Base-by-base conservation (phyloP, 2,329 filamentous ascomycete species). In the Ilyonectria robusta region DNA sequence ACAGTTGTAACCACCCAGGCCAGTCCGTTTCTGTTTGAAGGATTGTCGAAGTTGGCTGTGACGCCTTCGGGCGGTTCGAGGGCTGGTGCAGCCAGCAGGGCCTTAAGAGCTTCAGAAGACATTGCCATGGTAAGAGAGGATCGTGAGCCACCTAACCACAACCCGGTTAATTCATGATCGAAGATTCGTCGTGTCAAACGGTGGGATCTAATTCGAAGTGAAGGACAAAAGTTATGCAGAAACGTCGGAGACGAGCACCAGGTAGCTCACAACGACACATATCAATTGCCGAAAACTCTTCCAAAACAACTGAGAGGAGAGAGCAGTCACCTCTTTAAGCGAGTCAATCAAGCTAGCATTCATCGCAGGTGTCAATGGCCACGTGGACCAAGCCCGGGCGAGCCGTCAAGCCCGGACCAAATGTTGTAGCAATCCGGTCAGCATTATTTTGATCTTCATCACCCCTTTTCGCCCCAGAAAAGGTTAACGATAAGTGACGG, bases 11-110 rank as follows among this genome's bases (percentile, higher is more conserved):
- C 55, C 6, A 15, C 58, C 59, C 51, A 59, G 1, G 65, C 62
- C 2, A 70, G 55, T 2, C 21, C 56, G 21, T 68, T 66, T 11
- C n/a, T 23, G 6, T 70, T 68, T 17, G 65, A 65, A 8, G 65
- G 68, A 17, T 66, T 23, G 8, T 70, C 68, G 42, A 70, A 66
- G 10, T 61, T 46, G n/a, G 68, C 37, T 7, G 54, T 59, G 5
- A 59, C 54, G 4, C 62, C 68, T 33, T 2, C 21, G 21, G 68
- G 62, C 19, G 65, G 65, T 13, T 33, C 21, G 15, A 55, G 21
- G 17, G 68, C 68, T 6, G 68, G 62, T 2, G 68, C 56, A 1
- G 58, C 55, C 3, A 69, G 62, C 40, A 69, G 51, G 37, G 59
- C 29, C 33, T 57, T 19, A 26, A 67, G 54, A 8, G 51, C 56